These are phyloP conservation scores for Saccharomyces hybrid DNA, from an alignment of 1,139 yeast species.

Conservation along the genomic window DNA sequence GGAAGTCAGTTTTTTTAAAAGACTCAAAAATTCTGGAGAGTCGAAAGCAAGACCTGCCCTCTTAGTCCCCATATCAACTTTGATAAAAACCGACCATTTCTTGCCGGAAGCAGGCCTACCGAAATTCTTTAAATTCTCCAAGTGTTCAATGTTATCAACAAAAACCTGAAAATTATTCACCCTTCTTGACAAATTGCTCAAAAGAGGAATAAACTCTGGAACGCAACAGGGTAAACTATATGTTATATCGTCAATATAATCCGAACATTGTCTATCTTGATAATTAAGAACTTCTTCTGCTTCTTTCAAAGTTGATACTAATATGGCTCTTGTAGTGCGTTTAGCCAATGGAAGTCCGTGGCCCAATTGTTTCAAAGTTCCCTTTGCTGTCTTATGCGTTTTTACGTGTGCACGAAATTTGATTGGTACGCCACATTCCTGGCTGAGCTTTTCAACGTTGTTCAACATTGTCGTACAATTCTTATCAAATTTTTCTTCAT, in stretches of 20 bases:
- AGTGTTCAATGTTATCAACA: constrained; percentile 54
- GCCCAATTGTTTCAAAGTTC: constrained; percentile 40
- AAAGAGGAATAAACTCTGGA: constrained; percentile 42
- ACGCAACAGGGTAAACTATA: constrained; percentile 64
- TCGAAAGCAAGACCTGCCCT: constrained; percentile 51
- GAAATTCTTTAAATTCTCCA: constrained; percentile 40
- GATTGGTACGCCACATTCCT: constrained; percentile 32
- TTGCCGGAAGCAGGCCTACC: constrained; percentile 24
- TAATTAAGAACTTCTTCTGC: constrained; percentile 49
- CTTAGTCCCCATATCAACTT: constrained; percentile 53
- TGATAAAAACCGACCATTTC: constrained; percentile 51
- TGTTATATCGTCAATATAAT: constrained; percentile 49
- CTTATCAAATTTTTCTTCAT: constrained; percentile 31
- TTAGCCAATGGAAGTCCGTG: constrained; percentile 35
- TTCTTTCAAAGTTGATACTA: constrained; percentile 67
- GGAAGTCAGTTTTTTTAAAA: constrained; percentile 31
- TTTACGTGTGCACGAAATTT: constrained; percentile 57
- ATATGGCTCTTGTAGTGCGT: constrained; percentile 40
- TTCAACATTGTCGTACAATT: constrained; percentile 39
- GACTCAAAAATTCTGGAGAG: constrained; percentile 28
- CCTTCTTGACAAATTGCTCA: constrained; percentile 38
- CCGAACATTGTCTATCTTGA: constrained; percentile 33
- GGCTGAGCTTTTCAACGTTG: constrained; percentile 24
- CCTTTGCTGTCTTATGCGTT: constrained; percentile 58
- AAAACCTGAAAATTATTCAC: constrained; percentile 46